Evolutionary conservation across 75 land plant species (phyloP), one percentile per base, ranked within the genome.

Genomic region (Azolla pinnata): DNA sequence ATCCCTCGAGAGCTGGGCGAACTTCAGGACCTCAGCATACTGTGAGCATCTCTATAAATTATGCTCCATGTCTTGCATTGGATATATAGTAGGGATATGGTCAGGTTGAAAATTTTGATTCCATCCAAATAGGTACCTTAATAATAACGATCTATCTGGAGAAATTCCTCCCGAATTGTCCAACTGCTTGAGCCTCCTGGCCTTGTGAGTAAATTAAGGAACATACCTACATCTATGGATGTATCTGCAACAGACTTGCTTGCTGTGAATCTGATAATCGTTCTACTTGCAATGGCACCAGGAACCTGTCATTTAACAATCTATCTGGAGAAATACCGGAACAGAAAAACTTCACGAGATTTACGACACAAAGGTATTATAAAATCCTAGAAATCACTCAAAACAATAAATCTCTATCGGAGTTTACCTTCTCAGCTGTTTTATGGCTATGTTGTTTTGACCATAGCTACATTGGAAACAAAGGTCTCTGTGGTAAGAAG

Each of bases 1-100:
- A 56, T 73, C 51, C 96, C 96, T 54, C 85, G 74, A 59, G 96
- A 93, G 63, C 77, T 93, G 62, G 83, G 87, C 47, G 81, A 86
- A 72, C 82, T 85, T 9, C 96, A 85, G 53, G 79, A 80, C 40
- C 53, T 93, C 31, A 68, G 67, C 64, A 62, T 66, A 12, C 63
- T 92, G 97, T 91, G n/a, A n/a, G n/a, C n/a, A n/a, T n/a, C n/a
- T n/a, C n/a, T n/a, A n/a, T n/a, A n/a, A n/a, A n/a, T n/a, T n/a
- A n/a, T n/a, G n/a, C n/a, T n/a, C n/a, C n/a, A n/a, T n/a, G n/a
- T n/a, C n/a, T n/a, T n/a, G n/a, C n/a, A n/a, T n/a, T n/a, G n/a
- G n/a, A n/a, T n/a, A n/a, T n/a, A n/a, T n/a, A n/a, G n/a, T n/a
- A n/a, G n/a, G n/a, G n/a, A n/a, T n/a, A n/a, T n/a, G n/a, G n/a